Base-by-base conservation (phyloP, 352 stramenopile genomes). In the Phytophthora foliorum region DNA sequence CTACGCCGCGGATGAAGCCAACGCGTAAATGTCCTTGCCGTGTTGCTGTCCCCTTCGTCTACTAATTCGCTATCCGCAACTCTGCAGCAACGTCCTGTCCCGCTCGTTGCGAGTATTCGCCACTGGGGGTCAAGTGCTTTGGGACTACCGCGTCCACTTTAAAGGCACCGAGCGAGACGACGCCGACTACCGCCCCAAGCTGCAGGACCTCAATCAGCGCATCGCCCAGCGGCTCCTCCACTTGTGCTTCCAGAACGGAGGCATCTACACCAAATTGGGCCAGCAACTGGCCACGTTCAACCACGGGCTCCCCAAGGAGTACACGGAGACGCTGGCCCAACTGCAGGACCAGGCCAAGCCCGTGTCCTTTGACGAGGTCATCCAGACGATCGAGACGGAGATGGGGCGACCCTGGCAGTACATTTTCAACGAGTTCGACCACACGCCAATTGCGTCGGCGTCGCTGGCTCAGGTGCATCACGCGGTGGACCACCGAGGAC, bases 221-320 rank as follows among this genome's bases (percentile, higher is more conserved):
- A 93, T 87, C 31, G 97, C 97, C 6, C 62, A 91, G 68, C 84
- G 93, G 32, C 75, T 99, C 16, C 74, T 98, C 17, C 32, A 91
- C 16, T 71, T 99, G 49, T 99, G 95, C 72, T 91, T 91, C 54
- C 68, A 78, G 5, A 99, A 99, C 75, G 93, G 89, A 36, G 97
- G 97, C 48, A 94, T 99, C 16, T 99, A 99, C 84, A 98, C 98
- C 53, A 99, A 99, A 77, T 93, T 99, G 8, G 97, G 97, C 8
- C 97, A 99, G 80, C 97, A 99, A 72, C 66, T 99, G 17, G 93
- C 97, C 6, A 98, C 98, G 66, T 90, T 99, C 49, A 98, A 99
- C 75, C 93, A 99, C 70, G 83, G 98, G 10, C 74, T 99, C 22
- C 97, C 97, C 14, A 81, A 82, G 34, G 95, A 99, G 78, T 99